Base-by-base conservation (phyloP, 768 basidiomycete species). In the Termitomyces sp. region DNA sequence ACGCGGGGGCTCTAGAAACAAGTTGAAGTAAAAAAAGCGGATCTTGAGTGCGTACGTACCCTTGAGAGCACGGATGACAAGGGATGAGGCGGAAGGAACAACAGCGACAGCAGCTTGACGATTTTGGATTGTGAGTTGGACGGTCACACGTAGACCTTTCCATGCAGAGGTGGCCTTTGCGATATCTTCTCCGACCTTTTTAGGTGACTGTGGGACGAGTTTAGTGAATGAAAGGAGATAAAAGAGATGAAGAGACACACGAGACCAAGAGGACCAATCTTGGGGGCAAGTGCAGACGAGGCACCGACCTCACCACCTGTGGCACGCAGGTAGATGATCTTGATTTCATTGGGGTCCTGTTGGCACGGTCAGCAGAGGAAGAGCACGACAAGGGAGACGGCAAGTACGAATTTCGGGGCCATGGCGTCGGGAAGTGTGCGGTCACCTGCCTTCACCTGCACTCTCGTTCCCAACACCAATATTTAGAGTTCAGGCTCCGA, bases 151-250 rank as follows among this genome's bases (percentile, higher is more conserved):
- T 72, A 98, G 93, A 80, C 97, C 97, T 79, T 99, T 99, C 97
- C 97, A 99, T 73, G 88, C 88, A 50, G 87, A 85, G 61, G 97
- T 99, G 59, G 96, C 96, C 77, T 99, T 99, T 69, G 97, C 97
- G 73, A 99, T 99, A 79, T 99, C 97, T 93, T 99, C 97, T 79
- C 97, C 97, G 77, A 99, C 97, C 82, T 98, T 98, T 83, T 99
- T 99, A 68, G 97, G 97, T 60, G 97, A 98, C 97, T 98, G 67
- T 52, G 58, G 26, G 2, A 41, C 32, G 56, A 53, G 38, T 36
- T 71, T 58, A 71, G 64, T 12, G 55, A 40, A 38, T 70, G 59
- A 70, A 63, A 5, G 41, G 55, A 33, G 38, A 55, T 38, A 51
- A 46, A 46, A 46, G 36, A 54, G 49, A 8, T 28, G 6, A 35